Percentiles rank a stretch among this genome's conserved stretches.
Conservation (phyloP, 2,329 filamentous ascomycete genomes). For the Cordyceps tenuipes region DNA sequence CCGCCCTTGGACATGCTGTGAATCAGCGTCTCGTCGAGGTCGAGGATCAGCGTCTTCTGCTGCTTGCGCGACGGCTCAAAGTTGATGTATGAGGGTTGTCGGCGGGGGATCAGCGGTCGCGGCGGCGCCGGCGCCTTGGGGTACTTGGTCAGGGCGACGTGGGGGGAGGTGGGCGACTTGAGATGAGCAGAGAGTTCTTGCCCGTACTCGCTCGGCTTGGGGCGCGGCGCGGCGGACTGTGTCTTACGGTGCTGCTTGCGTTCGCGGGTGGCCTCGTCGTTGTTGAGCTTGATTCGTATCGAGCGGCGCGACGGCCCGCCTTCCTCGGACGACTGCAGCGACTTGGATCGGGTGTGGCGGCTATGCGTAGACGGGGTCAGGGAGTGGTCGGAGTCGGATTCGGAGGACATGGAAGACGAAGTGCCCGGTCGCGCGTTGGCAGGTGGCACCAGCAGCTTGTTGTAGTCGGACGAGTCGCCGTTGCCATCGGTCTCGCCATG, state of each 20-base stretch:
- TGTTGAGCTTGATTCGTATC: conserved; percentile 84
- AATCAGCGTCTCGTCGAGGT: conserved; percentile 94
- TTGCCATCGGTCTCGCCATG: conserved; percentile 34
- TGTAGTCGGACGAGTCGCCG: conserved; percentile 22
- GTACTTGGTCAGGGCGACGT: conserved; percentile 73
- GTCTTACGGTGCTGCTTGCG: conserved; percentile 64
- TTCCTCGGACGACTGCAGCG: conserved; percentile 52
- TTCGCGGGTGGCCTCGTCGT: conserved; percentile 65
- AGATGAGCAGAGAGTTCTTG: conserved; percentile 65
- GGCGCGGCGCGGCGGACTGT: conserved; percentile 38
- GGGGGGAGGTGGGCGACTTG: conserved; percentile 87
- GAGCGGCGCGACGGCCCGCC: conserved; percentile 61
- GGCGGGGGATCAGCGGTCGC: conserved; percentile 77
- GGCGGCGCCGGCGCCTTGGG: conserved; percentile 84
- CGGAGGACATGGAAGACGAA: conserved; percentile 60
- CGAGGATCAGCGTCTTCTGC: conserved; percentile 89
- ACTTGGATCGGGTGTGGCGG: conserved; percentile 57
- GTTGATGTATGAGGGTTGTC: conserved; percentile 80
- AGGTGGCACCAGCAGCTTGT: conserved; percentile 19
- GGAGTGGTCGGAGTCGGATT: conserved; percentile 55
- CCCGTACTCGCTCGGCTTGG: conserved; percentile 32
- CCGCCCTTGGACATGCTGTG: conserved; percentile 97
- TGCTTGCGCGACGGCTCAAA: conserved; percentile 47
- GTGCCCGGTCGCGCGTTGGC: conserved; percentile 26
- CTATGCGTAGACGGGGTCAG: conserved; percentile 17